These are phyloP conservation scores for Colletotrichum orbiculare DNA, from an alignment of 2,329 filamentous ascomycete species.

Conservation along the genomic window DNA sequence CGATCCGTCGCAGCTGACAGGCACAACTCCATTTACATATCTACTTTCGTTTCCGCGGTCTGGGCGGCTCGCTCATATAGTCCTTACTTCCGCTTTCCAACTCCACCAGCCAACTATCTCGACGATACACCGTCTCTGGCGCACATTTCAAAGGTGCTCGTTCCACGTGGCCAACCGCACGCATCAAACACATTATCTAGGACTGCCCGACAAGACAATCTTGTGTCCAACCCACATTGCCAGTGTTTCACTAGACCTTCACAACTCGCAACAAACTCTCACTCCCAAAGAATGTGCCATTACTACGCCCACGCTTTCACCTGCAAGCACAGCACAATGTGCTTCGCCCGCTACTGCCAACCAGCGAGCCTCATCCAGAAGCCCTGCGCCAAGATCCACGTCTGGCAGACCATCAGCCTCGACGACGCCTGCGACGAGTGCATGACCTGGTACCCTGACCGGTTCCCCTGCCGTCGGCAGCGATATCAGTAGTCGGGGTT, in stretches of 20 bases:
- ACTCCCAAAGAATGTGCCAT: conserved; percentile 46
- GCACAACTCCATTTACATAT: background rate
- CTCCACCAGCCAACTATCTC: too few relatives aligned
- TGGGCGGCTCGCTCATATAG: too few relatives aligned
- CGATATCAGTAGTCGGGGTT: conserved; percentile 22
- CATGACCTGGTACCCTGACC: conserved; percentile 44
- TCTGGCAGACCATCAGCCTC: conserved; percentile 51
- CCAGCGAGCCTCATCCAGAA: conserved; percentile 50
- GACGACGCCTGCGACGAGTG: conserved; percentile 50
- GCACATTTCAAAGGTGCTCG: too few relatives aligned
- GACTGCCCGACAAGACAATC: too few relatives aligned
- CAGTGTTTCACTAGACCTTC: background rate
- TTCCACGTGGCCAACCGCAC: too few relatives aligned
- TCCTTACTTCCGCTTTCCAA: too few relatives aligned
- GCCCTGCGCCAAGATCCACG: conserved; percentile 45
- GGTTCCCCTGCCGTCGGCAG: conserved; percentile 36
- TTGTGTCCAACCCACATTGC: too few relatives aligned
- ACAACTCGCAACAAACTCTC: background rate
- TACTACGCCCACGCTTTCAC: conserved; percentile 51
- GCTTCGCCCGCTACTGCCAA: conserved; percentile 50
- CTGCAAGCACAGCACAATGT: conserved; percentile 48
- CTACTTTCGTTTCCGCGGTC: background rate
- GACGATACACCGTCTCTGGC: too few relatives aligned
- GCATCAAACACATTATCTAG: too few relatives aligned
- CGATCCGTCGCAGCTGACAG: background rate